A percentile compares a stretch with the other conserved stretches of the same genome.
Evolutionary conservation across 1,139 yeast species (phyloP).

Genomic region (Hansenula lynferdii): DNA sequence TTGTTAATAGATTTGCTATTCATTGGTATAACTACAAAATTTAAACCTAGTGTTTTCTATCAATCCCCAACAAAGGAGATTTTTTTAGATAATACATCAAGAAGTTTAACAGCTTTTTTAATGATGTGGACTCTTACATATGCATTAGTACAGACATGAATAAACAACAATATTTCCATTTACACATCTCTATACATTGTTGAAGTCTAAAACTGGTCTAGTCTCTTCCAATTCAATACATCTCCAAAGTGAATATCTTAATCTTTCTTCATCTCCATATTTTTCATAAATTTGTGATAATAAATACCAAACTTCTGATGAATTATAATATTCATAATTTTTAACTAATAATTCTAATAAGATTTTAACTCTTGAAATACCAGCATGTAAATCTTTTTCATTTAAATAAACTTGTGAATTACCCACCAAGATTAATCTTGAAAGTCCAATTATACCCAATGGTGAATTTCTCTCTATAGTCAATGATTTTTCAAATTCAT

Average conservation of each 20-base stretch:
- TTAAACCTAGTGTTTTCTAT: constrained; percentile 43
- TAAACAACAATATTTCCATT: too few relatives aligned
- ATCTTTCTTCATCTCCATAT: constrained; percentile 49
- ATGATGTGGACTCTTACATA: constrained; percentile 85
- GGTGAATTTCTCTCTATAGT: constrained; percentile 42
- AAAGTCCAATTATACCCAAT: constrained; percentile 62
- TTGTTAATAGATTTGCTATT: constrained; percentile 39
- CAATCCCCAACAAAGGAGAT: constrained; percentile 51
- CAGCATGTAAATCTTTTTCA: constrained; percentile 56
- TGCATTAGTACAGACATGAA: constrained; percentile 50
- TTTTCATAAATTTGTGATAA: constrained; percentile 62
- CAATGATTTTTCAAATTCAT: constrained; percentile 66
- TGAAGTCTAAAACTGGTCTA: constrained; percentile 53
- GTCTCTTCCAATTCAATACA: constrained; percentile 64
- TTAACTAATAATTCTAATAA: constrained; percentile 56
- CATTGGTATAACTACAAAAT: constrained; percentile 36
- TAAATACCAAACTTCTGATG: constrained; percentile 71
- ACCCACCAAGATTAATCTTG: constrained; percentile 46
- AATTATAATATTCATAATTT: constrained; percentile 46
- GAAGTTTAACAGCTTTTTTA: constrained; percentile 63
- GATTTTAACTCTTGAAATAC: constrained; percentile 58
- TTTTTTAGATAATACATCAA: constrained; percentile 48
- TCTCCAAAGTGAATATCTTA: constrained; percentile 56
- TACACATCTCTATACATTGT: constrained; percentile 10
- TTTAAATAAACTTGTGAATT: constrained; percentile 31